A percentile compares a stretch with the other conserved stretches of the same genome.
Evolutionary conservation across 2,329 filamentous ascomycete genomes (phyloP).

Genomic region (Diaporthe australafricana): DNA sequence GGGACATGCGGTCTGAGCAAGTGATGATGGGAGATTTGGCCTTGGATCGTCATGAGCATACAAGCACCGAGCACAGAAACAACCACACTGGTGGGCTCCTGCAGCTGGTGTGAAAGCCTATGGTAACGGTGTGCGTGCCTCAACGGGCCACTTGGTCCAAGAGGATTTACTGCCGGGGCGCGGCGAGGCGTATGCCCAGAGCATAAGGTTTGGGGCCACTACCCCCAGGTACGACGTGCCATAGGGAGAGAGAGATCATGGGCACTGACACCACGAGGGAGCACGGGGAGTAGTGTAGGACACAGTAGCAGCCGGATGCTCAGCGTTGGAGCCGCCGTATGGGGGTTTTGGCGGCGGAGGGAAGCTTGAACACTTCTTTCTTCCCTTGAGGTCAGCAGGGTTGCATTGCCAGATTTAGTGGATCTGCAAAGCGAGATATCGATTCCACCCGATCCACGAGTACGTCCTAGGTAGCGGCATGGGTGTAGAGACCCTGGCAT

Average conservation of each 20-base stretch:
- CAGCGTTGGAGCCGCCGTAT: slow-evolving; percentile 19
- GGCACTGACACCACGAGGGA: not conserved
- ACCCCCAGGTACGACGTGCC: not conserved
- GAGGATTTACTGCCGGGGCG: slow-evolving; percentile 10
- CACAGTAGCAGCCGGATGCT: slow-evolving; percentile 14
- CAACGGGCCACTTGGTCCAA: slow-evolving; percentile 29
- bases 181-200: slow-evolving; percentile 9
- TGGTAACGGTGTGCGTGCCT: slow-evolving; percentile 26
- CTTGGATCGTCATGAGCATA: slow-evolving; percentile 12
- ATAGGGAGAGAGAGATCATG: not conserved
- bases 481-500: not conserved
- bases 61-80: slow-evolving; percentile 10
- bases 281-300: not conserved
- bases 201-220: slow-evolving; percentile 18
- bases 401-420: slow-evolving; percentile 22
- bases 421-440: slow-evolving; percentile 26
- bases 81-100: slow-evolving; percentile 29
- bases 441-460: slow-evolving; percentile 15
- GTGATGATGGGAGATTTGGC: not conserved
- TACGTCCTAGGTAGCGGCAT: not conserved
- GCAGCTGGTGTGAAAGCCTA: slow-evolving; percentile 21
- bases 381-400: not conserved
- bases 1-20: slow-evolving; percentile 27
- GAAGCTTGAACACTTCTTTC: slow-evolving; percentile 9
- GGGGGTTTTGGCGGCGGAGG: slow-evolving; percentile 17